A percentile compares a stretch with the other conserved stretches of the same genome.
Evolutionary conservation across 768 basidiomycete genomes (phyloP).

Genomic region (Dacryopinax primogenitus): DNA sequence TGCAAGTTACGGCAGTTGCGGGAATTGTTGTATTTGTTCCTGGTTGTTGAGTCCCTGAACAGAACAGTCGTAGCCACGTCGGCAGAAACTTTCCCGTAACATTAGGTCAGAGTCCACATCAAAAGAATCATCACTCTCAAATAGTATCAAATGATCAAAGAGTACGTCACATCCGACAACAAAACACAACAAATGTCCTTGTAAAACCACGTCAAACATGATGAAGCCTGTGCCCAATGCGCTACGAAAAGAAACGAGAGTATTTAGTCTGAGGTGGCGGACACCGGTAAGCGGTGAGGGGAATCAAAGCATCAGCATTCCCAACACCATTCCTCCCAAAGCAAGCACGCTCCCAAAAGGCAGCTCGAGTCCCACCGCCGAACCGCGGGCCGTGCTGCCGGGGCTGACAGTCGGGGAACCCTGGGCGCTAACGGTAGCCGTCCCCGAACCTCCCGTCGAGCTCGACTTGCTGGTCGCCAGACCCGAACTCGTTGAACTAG

Average conservation of each 20-base stretch:
- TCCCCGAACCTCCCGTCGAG: neutral
- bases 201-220: no score
- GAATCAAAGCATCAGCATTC: neutral
- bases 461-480: neutral
- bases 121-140: no score
- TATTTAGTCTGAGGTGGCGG: neutral
- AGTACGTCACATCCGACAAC: no score
- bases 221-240: no score
- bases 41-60: neutral
- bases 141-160: no score
- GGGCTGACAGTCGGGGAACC: neutral
- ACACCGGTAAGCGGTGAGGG: neutral
- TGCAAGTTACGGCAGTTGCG: neutral
- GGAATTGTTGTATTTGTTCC: neutral
- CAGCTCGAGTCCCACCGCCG: neutral
- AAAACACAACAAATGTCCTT: no score
- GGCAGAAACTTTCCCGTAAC: no score
- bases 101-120: no score
- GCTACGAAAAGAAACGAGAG: neutral
- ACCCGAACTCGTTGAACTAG: neutral
- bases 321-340: neutral
- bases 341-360: neutral
- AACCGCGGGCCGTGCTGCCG: neutral
- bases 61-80: slow-evolving; percentile 5
- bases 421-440: neutral